These are phyloP conservation scores for Prinsepia uniflora DNA, from an alignment of 306 rosid species.

Conservation along the genomic window DNA sequence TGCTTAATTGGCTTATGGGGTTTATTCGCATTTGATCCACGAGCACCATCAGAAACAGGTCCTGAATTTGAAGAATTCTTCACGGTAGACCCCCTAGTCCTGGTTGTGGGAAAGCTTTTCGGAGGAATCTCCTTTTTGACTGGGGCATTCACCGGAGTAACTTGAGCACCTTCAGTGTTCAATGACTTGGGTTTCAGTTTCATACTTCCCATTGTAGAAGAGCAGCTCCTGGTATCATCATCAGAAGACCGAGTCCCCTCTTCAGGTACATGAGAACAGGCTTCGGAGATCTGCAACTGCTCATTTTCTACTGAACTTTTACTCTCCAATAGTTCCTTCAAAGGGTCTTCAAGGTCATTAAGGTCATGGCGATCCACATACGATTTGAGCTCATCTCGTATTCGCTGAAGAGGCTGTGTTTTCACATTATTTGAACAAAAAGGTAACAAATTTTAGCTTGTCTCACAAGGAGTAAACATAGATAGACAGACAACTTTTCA, in stretches of 20 bases:
- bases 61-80: conserved; percentile 42
- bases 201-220: conserved; percentile 38
- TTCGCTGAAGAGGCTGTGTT: conserved; percentile 57
- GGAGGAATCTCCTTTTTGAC: conserved; percentile 39
- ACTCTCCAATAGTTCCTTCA: conserved; percentile 55
- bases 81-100: conserved; percentile 35
- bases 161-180: conserved; percentile 42
- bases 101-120: conserved; percentile 34
- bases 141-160: conserved; percentile 36
- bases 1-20: conserved; percentile 47
- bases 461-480: neutral
- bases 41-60: conserved; percentile 34
- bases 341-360: conserved; percentile 41
- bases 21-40: conserved; percentile 35
- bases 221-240: conserved; percentile 60
- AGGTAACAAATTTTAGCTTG: neutral
- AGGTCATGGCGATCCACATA: conserved; percentile 50
- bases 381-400: conserved; percentile 61
- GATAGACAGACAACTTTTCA: neutral
- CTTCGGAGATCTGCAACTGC: conserved; percentile 63
- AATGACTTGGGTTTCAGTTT: conserved; percentile 53
- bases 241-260: conserved; percentile 64
- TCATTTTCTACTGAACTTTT: conserved; percentile 40
- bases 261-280: conserved; percentile 57
- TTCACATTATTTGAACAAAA: neutral